Evolutionary conservation across 2,329 filamentous ascomycete species (phyloP), one percentile per base, ranked within the genome.

Genomic region (Fusarium globosum): DNA sequence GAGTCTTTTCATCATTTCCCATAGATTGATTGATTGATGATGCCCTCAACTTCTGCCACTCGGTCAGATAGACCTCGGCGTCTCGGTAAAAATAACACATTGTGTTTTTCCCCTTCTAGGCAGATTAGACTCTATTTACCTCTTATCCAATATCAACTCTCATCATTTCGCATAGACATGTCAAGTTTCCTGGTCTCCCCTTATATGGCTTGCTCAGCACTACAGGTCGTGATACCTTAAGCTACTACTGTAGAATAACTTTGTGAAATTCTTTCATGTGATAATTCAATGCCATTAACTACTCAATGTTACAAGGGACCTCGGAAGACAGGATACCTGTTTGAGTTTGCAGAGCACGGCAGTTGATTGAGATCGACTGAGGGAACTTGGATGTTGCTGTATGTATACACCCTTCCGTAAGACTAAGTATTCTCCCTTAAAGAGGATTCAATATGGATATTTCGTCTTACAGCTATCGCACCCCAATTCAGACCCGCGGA

Each of bases 381-480:
- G 35, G 2, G 23, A n/a, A 18, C 11, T 18, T n/a, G 6, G 12
- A 21, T 52, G 10, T 26, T 20, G 20, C 23, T 55, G 36, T 55
- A 14, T 55, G 35, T 55, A 14, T 28, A 41, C 18, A 30, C 51
- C 51, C 51, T n/a, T 41, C 36, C 51, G 35, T 41, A 18, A 28
- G 35, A 30, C 23, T 39, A 41, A 30, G 0, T 18, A 18, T 30
- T 1, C 3, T 21, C 7, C 2, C 7, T 16, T 12, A 0, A 28
- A n/a, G 23, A 18, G 23, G 3, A 39, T 13, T 20, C 2, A 11
- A 8, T 18, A 7, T 55, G 20, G 4, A 18, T n/a, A 6, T 11
- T 28, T 41, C 7, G 35, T 30, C 11, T 41, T 41, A 28, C 14
- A n/a, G 20, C 23, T 55, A 41, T 41, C 26, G 4, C 20, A 10